phyloP scores from a whole-genome alignment of 768 basidiomycete species.

The Leccinellum rugosiceps region DNA sequence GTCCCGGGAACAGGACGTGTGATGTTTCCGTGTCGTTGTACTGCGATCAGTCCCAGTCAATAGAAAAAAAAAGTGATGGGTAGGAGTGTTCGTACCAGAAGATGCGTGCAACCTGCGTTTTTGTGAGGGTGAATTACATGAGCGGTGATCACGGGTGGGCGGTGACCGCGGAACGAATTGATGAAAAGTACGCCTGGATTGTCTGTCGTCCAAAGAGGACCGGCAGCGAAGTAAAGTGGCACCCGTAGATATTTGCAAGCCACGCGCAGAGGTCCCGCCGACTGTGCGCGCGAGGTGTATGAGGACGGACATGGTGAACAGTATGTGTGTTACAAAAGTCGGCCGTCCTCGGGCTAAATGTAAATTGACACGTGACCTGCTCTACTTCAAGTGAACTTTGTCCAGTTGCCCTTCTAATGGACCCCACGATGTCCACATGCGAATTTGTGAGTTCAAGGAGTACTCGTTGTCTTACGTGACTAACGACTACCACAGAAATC shows the following conservation, averaged over 20 bases:
- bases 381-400: background rate
- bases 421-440: constrained; percentile 8
- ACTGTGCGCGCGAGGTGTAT: constrained; percentile 13
- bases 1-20: constrained; percentile 65
- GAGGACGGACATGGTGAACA: background rate
- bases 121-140: background rate
- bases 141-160: background rate
- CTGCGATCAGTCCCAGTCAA: background rate
- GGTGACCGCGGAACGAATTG: constrained; percentile 1
- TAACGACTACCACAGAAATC: constrained; percentile 48
- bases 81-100: constrained; percentile 5
- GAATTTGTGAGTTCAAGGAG: constrained; percentile 14
- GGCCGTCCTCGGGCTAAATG: background rate
- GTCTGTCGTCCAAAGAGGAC: background rate
- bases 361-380: background rate
- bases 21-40: constrained; percentile 46
- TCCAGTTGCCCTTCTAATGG: background rate
- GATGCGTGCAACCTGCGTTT: constrained; percentile 19
- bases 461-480: background rate
- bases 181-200: constrained; percentile 10
- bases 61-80: background rate
- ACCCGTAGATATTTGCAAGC: constrained; percentile 4
- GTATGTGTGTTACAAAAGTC: background rate
- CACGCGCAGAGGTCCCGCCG: background rate
- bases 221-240: background rate